Conservation (phyloP, 2,329 filamentous ascomycete genomes). For the Aureobasidium sp. region DNA sequence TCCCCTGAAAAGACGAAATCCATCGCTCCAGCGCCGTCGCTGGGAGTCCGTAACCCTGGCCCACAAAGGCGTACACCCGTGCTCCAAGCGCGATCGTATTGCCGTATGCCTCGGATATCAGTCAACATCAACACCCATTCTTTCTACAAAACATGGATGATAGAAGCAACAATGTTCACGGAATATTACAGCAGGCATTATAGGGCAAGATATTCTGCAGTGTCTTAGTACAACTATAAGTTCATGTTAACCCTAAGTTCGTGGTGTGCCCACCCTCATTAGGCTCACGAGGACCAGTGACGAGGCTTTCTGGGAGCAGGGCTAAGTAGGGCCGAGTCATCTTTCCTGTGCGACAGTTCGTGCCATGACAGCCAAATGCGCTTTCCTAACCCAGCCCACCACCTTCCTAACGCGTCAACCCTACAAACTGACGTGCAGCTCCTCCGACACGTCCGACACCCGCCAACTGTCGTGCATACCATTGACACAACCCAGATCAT, state of each 20-base stretch:
- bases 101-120: background rate
- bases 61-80: background rate
- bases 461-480: background rate
- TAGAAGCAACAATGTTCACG: background rate
- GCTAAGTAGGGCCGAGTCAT: background rate
- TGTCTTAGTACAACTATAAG: background rate
- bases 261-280: background rate
- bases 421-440: background rate
- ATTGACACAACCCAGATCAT: background rate
- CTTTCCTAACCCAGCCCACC: background rate
- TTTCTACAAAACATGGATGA: background rate
- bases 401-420: background rate
- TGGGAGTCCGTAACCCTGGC: too few species aligned
- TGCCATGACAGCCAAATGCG: background rate
- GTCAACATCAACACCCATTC: background rate
- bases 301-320: background rate
- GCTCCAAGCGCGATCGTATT: background rate
- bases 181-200: background rate
- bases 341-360: background rate
- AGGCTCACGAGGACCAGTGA: background rate
- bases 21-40: background rate
- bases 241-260: background rate
- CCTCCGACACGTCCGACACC: background rate
- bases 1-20: background rate
- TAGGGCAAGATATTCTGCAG: background rate